phyloP scores from a whole-genome alignment of 2,329 filamentous ascomycete species.

The Colletotrichum graminicola region DNA sequence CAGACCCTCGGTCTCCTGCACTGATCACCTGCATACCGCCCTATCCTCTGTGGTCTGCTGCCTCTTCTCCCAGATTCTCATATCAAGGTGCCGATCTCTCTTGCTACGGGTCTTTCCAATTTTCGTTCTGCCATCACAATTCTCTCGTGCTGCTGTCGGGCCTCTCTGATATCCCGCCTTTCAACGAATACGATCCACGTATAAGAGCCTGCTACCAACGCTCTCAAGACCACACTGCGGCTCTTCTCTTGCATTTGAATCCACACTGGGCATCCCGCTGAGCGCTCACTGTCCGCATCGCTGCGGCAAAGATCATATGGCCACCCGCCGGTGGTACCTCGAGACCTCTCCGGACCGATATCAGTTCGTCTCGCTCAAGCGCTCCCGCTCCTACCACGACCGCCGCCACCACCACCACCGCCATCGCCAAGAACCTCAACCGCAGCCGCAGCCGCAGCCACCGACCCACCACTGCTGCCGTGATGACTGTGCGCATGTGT shows the following conservation, averaged over 20 bases:
- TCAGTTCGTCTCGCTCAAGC: conserved; percentile 56
- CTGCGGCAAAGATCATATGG: conserved; percentile 47
- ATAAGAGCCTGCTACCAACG: not conserved
- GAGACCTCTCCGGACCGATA: conserved; percentile 51
- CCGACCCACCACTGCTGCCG: conserved; percentile 43
- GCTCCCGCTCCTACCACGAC: conserved; percentile 53
- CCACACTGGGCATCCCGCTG: conserved; percentile 38
- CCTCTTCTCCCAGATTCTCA: conserved; percentile 23
- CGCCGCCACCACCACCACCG: conserved; percentile 48
- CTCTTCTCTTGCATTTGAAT: conserved; percentile 25
- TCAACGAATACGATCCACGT: not conserved
- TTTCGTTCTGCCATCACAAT: not conserved
- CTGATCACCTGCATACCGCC: conserved; percentile 42
- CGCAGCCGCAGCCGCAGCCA: conserved; percentile 45
- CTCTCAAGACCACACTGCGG: not conserved
- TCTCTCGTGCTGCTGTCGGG: not conserved
- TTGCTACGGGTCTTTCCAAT: not conserved
- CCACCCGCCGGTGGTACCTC: conserved; percentile 51
- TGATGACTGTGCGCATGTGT: conserved; percentile 53
- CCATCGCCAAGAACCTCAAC: conserved; percentile 28
- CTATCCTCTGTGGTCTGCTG: conserved; percentile 21
- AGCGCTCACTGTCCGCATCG: conserved; percentile 28
- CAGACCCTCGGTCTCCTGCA: conserved; percentile 41
- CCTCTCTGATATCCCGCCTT: not conserved
- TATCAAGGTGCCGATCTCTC: conserved; percentile 35